Evolutionary conservation across 495 filamentous ascomycete species (phyloP).

Genomic region (Friedmanniomyces endolithicus): DNA sequence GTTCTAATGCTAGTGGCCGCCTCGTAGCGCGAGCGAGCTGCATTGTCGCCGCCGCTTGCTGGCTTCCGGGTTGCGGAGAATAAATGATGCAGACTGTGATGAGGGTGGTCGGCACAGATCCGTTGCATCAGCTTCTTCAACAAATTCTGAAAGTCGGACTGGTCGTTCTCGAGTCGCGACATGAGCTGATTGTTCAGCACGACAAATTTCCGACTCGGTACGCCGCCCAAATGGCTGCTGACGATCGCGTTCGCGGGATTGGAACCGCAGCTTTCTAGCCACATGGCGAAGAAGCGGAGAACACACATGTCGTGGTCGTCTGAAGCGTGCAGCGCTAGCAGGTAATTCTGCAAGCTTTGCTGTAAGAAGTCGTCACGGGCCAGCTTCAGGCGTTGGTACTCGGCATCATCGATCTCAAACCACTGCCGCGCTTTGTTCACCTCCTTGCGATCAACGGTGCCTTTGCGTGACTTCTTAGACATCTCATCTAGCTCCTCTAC

Average conservation of each 20-base stretch:
- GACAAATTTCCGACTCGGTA: slow-evolving; percentile 85
- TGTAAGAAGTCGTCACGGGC: slow-evolving; percentile 69
- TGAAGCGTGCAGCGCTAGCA: slow-evolving; percentile 67
- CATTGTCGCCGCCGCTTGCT: slow-evolving; percentile 53
- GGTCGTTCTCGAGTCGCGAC: slow-evolving; percentile 65
- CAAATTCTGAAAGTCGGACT: slow-evolving; percentile 58
- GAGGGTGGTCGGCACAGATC: slow-evolving; percentile 85
- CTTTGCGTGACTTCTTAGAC: slow-evolving; percentile 32
- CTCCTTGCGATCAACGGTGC: slow-evolving; percentile 32
- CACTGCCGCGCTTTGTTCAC: slow-evolving; percentile 64
- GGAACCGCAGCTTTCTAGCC: slow-evolving; percentile 70
- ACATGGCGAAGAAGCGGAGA: slow-evolving; percentile 87
- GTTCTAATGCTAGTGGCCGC: slow-evolving; percentile 58
- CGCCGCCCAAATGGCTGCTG: slow-evolving; percentile 49
- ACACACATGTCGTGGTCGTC: slow-evolving; percentile 82
- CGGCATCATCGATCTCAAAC: slow-evolving; percentile 77
- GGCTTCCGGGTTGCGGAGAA: slow-evolving; percentile 63
- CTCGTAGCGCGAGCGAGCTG: slow-evolving; percentile 54
- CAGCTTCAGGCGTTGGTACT: slow-evolving; percentile 63
- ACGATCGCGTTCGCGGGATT: slow-evolving; percentile 66
- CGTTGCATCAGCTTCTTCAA: slow-evolving; percentile 58
- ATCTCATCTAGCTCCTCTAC: slow-evolving; percentile 52
- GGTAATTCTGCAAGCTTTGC: slow-evolving; percentile 87
- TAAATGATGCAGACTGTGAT: slow-evolving; percentile 92
- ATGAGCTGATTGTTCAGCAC: slow-evolving; percentile 90